phyloP scores from a whole-genome alignment of 371 early-diverging fungal species.

The Funneliformis caledonium region DNA sequence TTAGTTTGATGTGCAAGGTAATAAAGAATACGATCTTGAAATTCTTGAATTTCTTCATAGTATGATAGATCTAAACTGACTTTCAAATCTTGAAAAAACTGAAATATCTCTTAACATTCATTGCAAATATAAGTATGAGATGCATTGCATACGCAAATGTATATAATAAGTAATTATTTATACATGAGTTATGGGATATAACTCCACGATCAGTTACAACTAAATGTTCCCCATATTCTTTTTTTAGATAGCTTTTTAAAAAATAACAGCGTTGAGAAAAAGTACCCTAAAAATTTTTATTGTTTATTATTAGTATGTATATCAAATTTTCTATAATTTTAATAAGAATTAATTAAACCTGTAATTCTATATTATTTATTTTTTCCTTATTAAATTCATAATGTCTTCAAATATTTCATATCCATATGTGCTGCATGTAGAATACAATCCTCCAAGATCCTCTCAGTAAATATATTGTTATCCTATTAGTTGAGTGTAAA shows the following conservation, averaged over 20 bases:
- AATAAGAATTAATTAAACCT: not conserved
- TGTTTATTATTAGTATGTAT: not conserved
- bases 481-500: not conserved
- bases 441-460: not conserved
- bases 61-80: not conserved
- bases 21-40: not conserved
- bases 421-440: not conserved
- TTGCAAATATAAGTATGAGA: not conserved
- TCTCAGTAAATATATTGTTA: not conserved
- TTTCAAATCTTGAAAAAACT: not conserved
- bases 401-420: not conserved
- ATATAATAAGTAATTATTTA: conserved; percentile 18
- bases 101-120: not conserved
- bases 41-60: not conserved
- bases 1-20: not conserved
- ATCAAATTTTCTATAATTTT: not conserved
- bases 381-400: not conserved
- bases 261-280: not conserved
- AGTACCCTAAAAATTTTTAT: not conserved
- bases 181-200: conserved; percentile 4
- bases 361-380: not conserved
- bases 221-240: conserved; percentile 13
- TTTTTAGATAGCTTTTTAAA: not conserved
- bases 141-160: not conserved
- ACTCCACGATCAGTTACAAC: not conserved